phyloP scores from a whole-genome alignment of 108 stramenopile species.

The Fragilaria radians region DNA sequence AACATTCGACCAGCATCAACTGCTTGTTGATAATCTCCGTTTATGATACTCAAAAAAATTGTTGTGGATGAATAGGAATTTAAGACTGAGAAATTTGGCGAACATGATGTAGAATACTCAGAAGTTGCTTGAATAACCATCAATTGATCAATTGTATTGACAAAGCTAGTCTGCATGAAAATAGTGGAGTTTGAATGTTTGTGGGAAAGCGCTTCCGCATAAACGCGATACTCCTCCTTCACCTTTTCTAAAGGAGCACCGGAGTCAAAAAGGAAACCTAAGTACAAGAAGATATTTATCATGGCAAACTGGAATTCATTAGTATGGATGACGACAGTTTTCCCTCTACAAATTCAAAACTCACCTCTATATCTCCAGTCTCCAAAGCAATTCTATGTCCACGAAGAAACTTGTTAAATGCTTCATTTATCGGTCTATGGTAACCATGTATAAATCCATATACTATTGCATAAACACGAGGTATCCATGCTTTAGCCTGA shows the following conservation, averaged over 20 bases:
- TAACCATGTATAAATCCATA: constrained; percentile 16
- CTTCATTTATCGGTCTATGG: constrained; percentile 5
- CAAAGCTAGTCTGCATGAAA: not conserved
- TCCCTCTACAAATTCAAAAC: not conserved
- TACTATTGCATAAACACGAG: constrained; percentile 18
- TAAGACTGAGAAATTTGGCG: constrained; percentile 14
- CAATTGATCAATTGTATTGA: not conserved
- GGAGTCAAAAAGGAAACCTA: constrained; percentile 13
- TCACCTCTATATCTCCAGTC: constrained; percentile 22
- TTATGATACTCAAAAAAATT: not conserved
- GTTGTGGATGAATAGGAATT: not conserved
- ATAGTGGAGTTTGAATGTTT: not conserved
- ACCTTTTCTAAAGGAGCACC: constrained; percentile 2
- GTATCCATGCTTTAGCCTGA: constrained; percentile 18
- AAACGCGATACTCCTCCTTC: constrained; percentile 14
- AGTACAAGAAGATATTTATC: constrained; percentile 15
- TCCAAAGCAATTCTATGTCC: constrained; percentile 19
- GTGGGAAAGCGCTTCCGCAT: too few relatives aligned
- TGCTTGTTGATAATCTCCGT: not conserved
- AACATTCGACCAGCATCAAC: not conserved
- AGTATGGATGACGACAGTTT: not conserved
- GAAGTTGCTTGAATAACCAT: constrained; percentile 3
- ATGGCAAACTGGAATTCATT: constrained; percentile 6
- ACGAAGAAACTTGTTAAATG: constrained; percentile 11
- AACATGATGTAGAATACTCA: constrained; percentile 9